phyloP scores from a whole-genome alignment of 2,329 filamentous ascomycete genomes.

The Fusarium sp. region DNA sequence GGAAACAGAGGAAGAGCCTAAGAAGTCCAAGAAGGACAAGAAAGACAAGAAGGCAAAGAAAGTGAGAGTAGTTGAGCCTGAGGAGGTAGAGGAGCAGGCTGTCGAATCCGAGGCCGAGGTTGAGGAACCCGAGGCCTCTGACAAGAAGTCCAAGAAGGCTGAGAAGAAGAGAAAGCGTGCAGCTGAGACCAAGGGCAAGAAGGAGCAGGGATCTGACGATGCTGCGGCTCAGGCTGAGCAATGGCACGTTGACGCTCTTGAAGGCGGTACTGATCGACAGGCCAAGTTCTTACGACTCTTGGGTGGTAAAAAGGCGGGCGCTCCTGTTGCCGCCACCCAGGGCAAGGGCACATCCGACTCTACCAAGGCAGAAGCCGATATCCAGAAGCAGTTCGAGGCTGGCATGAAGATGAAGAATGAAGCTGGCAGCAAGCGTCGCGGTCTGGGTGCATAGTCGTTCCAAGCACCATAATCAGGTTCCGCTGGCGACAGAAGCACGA shows the following conservation, averaged over 20 bases:
- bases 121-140: slow-evolving; percentile 35
- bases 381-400: slow-evolving; percentile 68
- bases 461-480: background rate
- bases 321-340: slow-evolving; percentile 41
- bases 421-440: slow-evolving; percentile 61
- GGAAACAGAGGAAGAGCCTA: slow-evolving; percentile 39
- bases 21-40: slow-evolving; percentile 46
- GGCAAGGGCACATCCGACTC: slow-evolving; percentile 51
- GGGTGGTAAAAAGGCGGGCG: slow-evolving; percentile 63
- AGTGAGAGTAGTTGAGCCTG: slow-evolving; percentile 23
- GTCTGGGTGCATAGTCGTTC: slow-evolving; percentile 62
- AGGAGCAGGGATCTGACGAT: slow-evolving; percentile 30
- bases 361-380: slow-evolving; percentile 62
- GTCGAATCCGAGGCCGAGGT: slow-evolving; percentile 21
- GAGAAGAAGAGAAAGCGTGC: slow-evolving; percentile 55
- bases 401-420: slow-evolving; percentile 70
- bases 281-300: slow-evolving; percentile 69
- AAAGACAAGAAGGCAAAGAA: slow-evolving; percentile 50
- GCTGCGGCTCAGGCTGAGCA: slow-evolving; percentile 52
- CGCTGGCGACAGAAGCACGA: slow-evolving; percentile 3
- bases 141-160: slow-evolving; percentile 52
- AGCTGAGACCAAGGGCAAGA: slow-evolving; percentile 41
- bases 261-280: slow-evolving; percentile 64
- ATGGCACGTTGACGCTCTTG: slow-evolving; percentile 67
- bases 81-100: slow-evolving; percentile 43